A percentile compares a stretch with the other conserved stretches of the same genome.
These are phyloP conservation scores for Hygrophila difformis DNA, from an alignment of 257 asterid species.

Conservation along the genomic window DNA sequence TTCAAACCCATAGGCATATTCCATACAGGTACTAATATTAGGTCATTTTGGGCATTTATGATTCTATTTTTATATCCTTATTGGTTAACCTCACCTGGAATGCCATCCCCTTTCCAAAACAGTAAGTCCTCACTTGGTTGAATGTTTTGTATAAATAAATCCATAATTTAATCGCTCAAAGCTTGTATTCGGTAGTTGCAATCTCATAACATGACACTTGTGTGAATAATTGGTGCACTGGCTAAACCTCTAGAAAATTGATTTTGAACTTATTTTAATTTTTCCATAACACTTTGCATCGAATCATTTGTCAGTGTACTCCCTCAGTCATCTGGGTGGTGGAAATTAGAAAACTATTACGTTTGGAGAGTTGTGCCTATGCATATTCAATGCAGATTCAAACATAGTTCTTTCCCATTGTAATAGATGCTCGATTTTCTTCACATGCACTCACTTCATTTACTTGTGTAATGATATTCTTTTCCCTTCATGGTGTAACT, in stretches of 20 bases:
- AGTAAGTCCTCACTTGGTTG: no score
- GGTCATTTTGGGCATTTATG: no score
- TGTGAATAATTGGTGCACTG: no score
- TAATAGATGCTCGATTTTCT: constrained; percentile 4
- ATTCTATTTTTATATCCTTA: no score
- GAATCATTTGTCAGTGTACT: not conserved
- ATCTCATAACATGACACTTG: no score
- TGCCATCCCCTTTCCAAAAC: no score
- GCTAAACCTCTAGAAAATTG: not conserved
- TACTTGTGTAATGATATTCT: not conserved
- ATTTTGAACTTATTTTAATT: not conserved
- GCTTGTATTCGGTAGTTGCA: no score
- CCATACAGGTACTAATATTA: constrained; percentile 53
- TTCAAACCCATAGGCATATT: constrained; percentile 72
- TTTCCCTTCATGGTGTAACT: constrained; percentile 5
- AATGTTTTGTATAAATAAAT: no score
- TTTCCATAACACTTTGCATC: not conserved
- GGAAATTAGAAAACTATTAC: no score
- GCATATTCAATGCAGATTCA: constrained; percentile 1
- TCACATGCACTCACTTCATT: not conserved
- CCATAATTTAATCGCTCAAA: no score
- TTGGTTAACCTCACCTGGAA: no score
- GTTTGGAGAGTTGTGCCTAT: no score
- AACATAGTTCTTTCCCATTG: not conserved
- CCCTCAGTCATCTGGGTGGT: not conserved